These are phyloP conservation scores for Oryza glaberrima DNA, from an alignment of 176 grass and related monocot species.

Conservation along the genomic window DNA sequence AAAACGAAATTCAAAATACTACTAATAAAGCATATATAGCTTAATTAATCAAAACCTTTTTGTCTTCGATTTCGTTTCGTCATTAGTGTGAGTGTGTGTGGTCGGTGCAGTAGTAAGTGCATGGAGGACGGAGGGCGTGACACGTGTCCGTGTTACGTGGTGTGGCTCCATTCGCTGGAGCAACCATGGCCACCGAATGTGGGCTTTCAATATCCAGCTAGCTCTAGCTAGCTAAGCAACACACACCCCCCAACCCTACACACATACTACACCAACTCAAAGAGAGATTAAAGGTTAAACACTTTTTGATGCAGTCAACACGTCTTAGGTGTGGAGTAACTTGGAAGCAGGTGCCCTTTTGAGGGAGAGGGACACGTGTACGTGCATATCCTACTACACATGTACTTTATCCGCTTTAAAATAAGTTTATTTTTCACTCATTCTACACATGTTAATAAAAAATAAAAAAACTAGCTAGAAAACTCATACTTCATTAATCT, in stretches of 20 bases:
- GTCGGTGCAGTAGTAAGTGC: constrained; percentile 31
- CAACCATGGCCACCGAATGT: neutral
- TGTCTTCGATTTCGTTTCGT: neutral
- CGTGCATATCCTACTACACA: too few species aligned
- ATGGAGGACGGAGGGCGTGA: too few species aligned
- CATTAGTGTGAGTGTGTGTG: constrained; percentile 15
- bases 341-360: neutral
- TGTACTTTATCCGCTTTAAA: too few species aligned
- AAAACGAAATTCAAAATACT: neutral
- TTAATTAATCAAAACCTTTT: neutral
- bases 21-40: too few species aligned
- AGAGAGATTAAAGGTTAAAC: neutral
- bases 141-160: too few species aligned
- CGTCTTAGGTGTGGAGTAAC: neutral
- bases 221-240: too few species aligned
- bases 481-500: too few species aligned
- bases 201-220: neutral
- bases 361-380: neutral
- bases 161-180: neutral
- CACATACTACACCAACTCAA: too few species aligned
- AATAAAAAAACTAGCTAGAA: too few species aligned
- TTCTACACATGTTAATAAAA: too few species aligned
- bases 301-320: constrained; percentile 4
- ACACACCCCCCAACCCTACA: too few species aligned
- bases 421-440: too few species aligned